phyloP scores from a whole-genome alignment of 805 yeast species.

The Ascoidea rubescens region DNA sequence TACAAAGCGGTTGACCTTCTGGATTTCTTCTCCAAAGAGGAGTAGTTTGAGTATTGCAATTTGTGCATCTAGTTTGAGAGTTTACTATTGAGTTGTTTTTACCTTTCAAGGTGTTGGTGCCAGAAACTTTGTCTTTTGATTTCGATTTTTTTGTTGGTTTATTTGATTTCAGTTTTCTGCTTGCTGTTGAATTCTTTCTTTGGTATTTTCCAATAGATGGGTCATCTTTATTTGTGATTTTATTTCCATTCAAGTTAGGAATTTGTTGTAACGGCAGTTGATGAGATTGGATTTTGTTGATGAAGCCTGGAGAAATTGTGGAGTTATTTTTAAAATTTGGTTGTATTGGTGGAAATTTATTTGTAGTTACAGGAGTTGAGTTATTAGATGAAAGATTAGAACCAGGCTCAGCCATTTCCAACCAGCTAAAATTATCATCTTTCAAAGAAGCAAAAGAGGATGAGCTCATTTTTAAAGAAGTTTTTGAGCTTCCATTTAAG shows the following conservation, averaged over 20 bases:
- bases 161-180: constrained; percentile 1
- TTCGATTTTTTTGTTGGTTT: constrained; percentile 3
- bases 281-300: too few species aligned
- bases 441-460: neutral
- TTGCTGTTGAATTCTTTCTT: neutral
- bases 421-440: neutral
- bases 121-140: neutral
- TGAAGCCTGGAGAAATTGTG: neutral
- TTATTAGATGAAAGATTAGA: neutral
- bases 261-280: too few species aligned
- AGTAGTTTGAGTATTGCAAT: constrained; percentile 84
- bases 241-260: too few species aligned
- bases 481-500: neutral
- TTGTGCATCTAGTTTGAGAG: constrained; percentile 48
- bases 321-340: neutral
- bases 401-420: neutral
- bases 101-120: neutral
- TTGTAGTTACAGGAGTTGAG: neutral
- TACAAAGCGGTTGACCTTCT: constrained; percentile 84
- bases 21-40: constrained; percentile 94
- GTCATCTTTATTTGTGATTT: neutral
- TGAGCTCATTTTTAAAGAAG: neutral
- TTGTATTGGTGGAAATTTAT: neutral
- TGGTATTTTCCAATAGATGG: neutral
- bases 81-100: constrained; percentile 9